Conservation (phyloP, 495 filamentous ascomycete genomes). For the Hypoxylon cercidicola region DNA sequence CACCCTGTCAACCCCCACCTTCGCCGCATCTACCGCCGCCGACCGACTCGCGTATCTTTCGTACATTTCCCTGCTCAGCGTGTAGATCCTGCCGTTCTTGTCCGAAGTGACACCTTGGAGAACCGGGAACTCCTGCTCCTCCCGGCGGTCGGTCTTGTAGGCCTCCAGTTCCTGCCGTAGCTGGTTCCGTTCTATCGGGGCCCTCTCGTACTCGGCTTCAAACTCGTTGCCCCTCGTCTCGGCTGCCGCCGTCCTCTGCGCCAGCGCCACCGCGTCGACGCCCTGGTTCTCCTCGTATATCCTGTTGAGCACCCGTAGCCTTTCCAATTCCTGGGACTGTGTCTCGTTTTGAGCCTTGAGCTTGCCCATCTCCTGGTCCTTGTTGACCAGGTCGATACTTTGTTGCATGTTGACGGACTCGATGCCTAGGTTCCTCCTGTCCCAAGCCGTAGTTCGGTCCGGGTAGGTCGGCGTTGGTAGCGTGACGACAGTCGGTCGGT, state of each 20-base stretch:
- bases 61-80: not conserved
- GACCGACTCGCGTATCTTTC: constrained; percentile 14
- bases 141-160: constrained; percentile 8
- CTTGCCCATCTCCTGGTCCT: constrained; percentile 11
- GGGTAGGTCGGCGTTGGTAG: constrained; percentile 51
- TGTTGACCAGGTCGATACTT: not conserved
- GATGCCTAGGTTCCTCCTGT: constrained; percentile 43
- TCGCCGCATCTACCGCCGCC: constrained; percentile 5
- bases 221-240: constrained; percentile 25
- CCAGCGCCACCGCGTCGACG: not conserved
- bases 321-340: constrained; percentile 15
- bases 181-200: no score
- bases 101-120: not conserved
- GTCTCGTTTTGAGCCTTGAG: constrained; percentile 25
- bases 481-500: constrained; percentile 56
- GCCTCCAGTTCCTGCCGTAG: not conserved
- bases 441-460: constrained; percentile 47
- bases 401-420: constrained; percentile 24
- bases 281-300: constrained; percentile 39
- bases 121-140: not conserved
- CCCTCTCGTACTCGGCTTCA: no score
- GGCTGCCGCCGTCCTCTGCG: constrained; percentile 6
- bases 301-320: constrained; percentile 34
- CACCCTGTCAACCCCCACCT: constrained; percentile 8
- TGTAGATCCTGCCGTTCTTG: not conserved